Base-by-base conservation (phyloP, 495 filamentous ascomycete species). In the Trypethelium eluteriae region DNA sequence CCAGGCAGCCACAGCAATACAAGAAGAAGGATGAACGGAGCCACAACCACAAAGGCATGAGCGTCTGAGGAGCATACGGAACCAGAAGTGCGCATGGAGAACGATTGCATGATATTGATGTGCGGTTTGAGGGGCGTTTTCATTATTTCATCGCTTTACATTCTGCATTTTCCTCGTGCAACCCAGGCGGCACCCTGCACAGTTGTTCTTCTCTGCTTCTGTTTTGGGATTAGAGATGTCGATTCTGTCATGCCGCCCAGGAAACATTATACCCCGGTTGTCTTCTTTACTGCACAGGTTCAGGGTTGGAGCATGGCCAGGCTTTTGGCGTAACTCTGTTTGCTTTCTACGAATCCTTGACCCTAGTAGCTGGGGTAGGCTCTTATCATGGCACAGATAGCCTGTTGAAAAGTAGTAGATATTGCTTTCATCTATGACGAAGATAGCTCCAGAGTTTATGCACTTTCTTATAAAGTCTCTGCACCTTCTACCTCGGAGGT, bases 181-280 rank as follows among this genome's bases (percentile, higher is more conserved):
- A 16, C 18, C 11, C 12, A 16, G 49, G 9, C 11, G 49, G 11
- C 11, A 5, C 11, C 11, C 18, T 53, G 49, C 12, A 25, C n/a
- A 14, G 49, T 14, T n/a, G 11, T n/a, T 18, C 18, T 53, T 14
- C 12, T 25, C 5, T 53, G 25, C 25, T 25, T 25, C 25, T 25
- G 25, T 53, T 25, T 53, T 14, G 49, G 49, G 18, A 25, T 5
- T 53, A 53, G 49, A 25, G 49, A 53, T 53, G 53, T 35, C 53
- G 7, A 11, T 59, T 34, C 14, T 34, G 5, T 7, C 53, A 59
- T 14, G 53, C 11, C 14, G 53, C 9, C 53, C 53, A 36, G 36
- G 53, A 36, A 59, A 59, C 53, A 36, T 25, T 59, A 59, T 59
- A 59, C 53, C 53, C 53, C 16, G 7, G 41, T 46, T 46, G 41